Conservation (phyloP, 1,139 yeast genomes). For the Magnusiomyces ingens region DNA sequence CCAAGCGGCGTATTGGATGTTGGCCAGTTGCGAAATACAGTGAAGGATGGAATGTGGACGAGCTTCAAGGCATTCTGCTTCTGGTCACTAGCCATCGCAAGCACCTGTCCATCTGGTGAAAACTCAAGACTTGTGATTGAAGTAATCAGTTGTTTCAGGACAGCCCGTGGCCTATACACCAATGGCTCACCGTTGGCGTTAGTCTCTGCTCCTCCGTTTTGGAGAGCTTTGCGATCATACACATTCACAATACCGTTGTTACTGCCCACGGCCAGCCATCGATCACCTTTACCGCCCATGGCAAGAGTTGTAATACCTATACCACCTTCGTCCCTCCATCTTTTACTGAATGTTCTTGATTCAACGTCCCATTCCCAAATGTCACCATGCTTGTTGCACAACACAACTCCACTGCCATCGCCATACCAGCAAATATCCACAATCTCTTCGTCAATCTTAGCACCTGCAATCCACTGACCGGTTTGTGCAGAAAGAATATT, state of each 20-base stretch:
- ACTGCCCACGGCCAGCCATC: constrained; percentile 87
- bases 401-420: constrained; percentile 48
- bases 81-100: constrained; percentile 80
- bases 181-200: constrained; percentile 23
- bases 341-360: constrained; percentile 43
- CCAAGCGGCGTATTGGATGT: constrained; percentile 95
- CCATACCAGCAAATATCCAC: constrained; percentile 66
- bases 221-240: constrained; percentile 51
- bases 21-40: constrained; percentile 94
- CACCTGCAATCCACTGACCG: constrained; percentile 82
- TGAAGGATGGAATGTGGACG: constrained; percentile 82
- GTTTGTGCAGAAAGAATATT: constrained; percentile 68
- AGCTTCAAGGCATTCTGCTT: constrained; percentile 80
- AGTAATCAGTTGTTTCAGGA: constrained; percentile 75
- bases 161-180: constrained; percentile 37
- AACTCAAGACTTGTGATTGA: constrained; percentile 69
- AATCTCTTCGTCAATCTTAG: constrained; percentile 80
- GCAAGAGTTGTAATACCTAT: constrained; percentile 73
- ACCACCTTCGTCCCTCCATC: constrained; percentile 88
- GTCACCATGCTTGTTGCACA: constrained; percentile 75
- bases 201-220: constrained; percentile 13
- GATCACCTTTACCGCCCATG: constrained; percentile 67
- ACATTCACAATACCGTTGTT: constrained; percentile 85
- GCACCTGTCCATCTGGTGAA: constrained; percentile 81
- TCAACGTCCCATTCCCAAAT: constrained; percentile 78